Evolutionary conservation across 148 eudicot species (phyloP), one percentile per base, ranked within the genome.

Genomic region (Rhododendron kiyosumense): DNA sequence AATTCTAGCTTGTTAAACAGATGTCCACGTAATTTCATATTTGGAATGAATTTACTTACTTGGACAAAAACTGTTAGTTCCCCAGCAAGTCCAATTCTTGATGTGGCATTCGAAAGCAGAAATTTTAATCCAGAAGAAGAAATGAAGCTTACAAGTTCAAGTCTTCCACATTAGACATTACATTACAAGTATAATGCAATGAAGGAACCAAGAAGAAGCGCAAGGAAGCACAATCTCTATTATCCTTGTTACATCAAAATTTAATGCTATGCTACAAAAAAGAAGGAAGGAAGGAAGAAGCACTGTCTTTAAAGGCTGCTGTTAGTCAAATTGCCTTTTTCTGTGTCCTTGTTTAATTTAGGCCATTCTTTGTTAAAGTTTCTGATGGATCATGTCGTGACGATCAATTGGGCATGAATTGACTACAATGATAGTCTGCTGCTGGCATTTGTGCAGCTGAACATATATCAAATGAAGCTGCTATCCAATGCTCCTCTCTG

Each of bases 211-310:
- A n/a, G 73, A 67, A 67, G 73, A 26, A 67, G 71, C 30, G n/a
- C 28, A 20, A 63, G 69, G 69, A 63, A 63, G 30, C 30, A 65
- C 32, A 4, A 10, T 67, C 34, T 67, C 93, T 96, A 41, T 87
- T 96, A 75, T 87, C 93, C 89, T 96, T 78, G 88, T 94, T 63
- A 92, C 98, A 79, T 91, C 94, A 85, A 38, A 20, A 36, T 89
- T 90, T 49, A 85, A 91, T 83, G 91, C 91, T 86, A 5, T 41
- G 43, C 93, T 92, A 54, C 61, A 54, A n/a, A 94, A 94, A 90
- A 97, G 92, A 78, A 92, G 7, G 43, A 38, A 38, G 90, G 94
- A 96, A 94, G 91, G 92, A 96, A 94, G 94, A 93, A 89, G 89
- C 98, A 95, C 83, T 94, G 88, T 84, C 22, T 26, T n/a, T 2